Base-by-base conservation (phyloP, 2,329 filamentous ascomycete genomes). In the Talaromyces amestolkiae region DNA sequence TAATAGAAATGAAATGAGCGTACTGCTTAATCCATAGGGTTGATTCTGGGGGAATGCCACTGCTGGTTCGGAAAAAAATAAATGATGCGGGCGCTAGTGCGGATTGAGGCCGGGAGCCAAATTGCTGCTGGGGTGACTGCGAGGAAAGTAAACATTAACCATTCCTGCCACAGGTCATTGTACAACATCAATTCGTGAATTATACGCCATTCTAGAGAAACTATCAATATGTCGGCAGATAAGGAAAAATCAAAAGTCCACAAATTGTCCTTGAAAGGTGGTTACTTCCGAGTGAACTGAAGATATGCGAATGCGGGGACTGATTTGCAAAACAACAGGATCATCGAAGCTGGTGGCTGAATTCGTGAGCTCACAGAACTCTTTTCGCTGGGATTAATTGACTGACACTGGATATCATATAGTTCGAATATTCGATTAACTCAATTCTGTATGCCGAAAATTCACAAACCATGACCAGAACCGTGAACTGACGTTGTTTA, bases 361-460 rank as follows among this genome's bases (percentile, higher is more conserved):
- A 82, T 99, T 99, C 78, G 93, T 96, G 82, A 78, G 91, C 49
- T 22, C 10, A 22, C 43, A 53, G 49, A 33, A 33, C 47, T 27
- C 19, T 13, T 60, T 66, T 59, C 62, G 54, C 60, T 37, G 37
- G 8, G 72, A 91, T 87, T 37, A 15, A 3, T 41, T 65, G 24
- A 54, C 27, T 61, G 19, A n/a, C 10, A 22, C 1, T 15, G 13
- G 22, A 5, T 17, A 24, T 1, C 10, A 53, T 41, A 1, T 53
- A 80, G 78, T 99, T 99, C 76, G 93, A 99, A 84, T 99, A 97
- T 79, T 97, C 92, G 1, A 97, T 98, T 76, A 95, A 99, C 75
- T 96, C 93, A 0, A 98, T 99, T 66, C 84, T 99, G 88, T 95
- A 85, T 73, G 87, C 72, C 41, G 53, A 65, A 45, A 1, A 9